A percentile compares a stretch with the other conserved stretches of the same genome.
Conservation (phyloP, 352 stramenopile species). For the Pythium plurisporium region DNA sequence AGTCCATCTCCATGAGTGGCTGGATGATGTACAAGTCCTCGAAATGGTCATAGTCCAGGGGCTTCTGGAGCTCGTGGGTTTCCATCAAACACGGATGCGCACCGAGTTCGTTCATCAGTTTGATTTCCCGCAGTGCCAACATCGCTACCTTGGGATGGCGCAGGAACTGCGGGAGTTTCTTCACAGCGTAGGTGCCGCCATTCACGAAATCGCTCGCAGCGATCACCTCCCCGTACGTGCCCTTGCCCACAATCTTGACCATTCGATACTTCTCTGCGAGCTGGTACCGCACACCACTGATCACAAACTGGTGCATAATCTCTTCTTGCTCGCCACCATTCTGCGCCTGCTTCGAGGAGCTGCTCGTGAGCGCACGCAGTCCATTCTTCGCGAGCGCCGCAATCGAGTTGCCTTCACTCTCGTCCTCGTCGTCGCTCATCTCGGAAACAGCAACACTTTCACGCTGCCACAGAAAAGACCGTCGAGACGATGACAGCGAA, state of each 20-base stretch:
- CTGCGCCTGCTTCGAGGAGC: neutral
- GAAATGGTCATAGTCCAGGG: constrained; percentile 87
- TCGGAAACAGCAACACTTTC: constrained; percentile 8
- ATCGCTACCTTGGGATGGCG: constrained; percentile 81
- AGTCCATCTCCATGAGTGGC: constrained; percentile 97
- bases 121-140: constrained; percentile 82
- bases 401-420: constrained; percentile 14
- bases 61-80: constrained; percentile 79
- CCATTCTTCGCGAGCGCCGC: constrained; percentile 19
- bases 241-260: constrained; percentile 87
- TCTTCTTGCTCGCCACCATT: constrained; percentile 31
- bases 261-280: constrained; percentile 85
- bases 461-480: constrained; percentile 19
- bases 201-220: constrained; percentile 83
- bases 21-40: constrained; percentile 97
- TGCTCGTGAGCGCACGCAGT: constrained; percentile 17
- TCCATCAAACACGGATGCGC: constrained; percentile 74
- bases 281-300: constrained; percentile 84
- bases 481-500: constrained; percentile 9
- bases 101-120: constrained; percentile 85
- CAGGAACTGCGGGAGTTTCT: constrained; percentile 85
- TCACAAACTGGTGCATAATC: constrained; percentile 88
- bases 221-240: constrained; percentile 89
- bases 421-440: constrained; percentile 11
- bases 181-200: constrained; percentile 84